A percentile compares a stretch with the other conserved stretches of the same genome.
These are phyloP conservation scores for Dactylellina haptotyla DNA, from an alignment of 2,329 filamentous ascomycete species.

Conservation along the genomic window DNA sequence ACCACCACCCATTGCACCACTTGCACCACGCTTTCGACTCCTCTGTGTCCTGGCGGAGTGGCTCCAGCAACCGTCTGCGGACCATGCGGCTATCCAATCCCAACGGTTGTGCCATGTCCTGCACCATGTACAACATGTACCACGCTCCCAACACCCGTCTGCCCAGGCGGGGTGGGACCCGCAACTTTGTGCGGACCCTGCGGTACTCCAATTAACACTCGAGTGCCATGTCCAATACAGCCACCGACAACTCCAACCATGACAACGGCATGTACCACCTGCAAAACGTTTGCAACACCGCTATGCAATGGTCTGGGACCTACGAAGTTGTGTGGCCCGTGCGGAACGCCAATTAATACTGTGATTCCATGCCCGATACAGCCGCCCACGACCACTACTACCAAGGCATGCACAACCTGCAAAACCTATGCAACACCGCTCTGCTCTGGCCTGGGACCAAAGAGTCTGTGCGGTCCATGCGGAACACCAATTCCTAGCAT, in stretches of 20 bases:
- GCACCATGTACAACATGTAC: conserved; percentile 27
- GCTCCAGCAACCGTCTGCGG: conserved; percentile 43
- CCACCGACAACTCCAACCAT: conserved; percentile 2
- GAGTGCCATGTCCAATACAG: conserved; percentile 31
- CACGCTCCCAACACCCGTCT: conserved; percentile 28
- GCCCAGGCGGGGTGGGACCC: conserved; percentile 17
- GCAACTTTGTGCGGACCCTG: conserved; percentile 35
- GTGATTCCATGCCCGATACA: conserved; percentile 8
- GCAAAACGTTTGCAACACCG: conserved; percentile 22
- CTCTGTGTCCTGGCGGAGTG: conserved; percentile 24
- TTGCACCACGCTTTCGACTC: conserved; percentile 36
- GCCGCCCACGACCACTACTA: not conserved
- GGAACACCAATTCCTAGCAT: conserved; percentile 29
- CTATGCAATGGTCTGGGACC: conserved; percentile 16
- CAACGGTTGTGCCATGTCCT: conserved; percentile 29
- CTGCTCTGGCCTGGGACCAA: conserved; percentile 19
- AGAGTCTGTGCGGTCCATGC: conserved; percentile 32
- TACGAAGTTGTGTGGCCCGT: conserved; percentile 28
- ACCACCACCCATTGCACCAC: conserved; percentile 24
- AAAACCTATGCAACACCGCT: conserved; percentile 25
- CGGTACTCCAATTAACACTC: conserved; percentile 20
- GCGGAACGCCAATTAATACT: conserved; percentile 31
- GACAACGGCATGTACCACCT: conserved; percentile 27
- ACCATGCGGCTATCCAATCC: conserved; percentile 31
- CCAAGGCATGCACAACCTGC: conserved; percentile 24